phyloP scores from a whole-genome alignment of 257 asterid genomes.

The Linaria vulgaris region DNA sequence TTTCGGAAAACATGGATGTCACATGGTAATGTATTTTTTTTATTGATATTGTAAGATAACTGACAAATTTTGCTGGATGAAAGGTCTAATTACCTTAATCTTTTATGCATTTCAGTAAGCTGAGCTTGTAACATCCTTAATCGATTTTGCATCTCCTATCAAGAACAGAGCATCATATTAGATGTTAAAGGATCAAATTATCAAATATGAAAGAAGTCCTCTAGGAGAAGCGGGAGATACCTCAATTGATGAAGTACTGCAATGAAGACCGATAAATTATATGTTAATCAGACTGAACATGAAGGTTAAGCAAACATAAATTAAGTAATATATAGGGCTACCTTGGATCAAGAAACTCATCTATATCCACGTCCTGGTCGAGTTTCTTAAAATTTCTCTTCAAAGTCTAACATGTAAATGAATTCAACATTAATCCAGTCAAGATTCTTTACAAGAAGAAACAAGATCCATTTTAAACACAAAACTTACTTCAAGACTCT shows the following conservation, averaged over 20 bases:
- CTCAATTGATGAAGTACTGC: slow-evolving; percentile 77
- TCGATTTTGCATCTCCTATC: slow-evolving; percentile 67
- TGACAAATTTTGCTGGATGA: slow-evolving; percentile 10
- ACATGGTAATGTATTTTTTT: background rate
- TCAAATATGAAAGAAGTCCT: slow-evolving; percentile 8
- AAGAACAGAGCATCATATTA: slow-evolving; percentile 24
- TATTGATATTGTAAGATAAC: background rate
- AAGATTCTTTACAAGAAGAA: slow-evolving; percentile 12
- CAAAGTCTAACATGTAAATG: slow-evolving; percentile 47
- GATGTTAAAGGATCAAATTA: slow-evolving; percentile 9
- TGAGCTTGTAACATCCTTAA: slow-evolving; percentile 49
- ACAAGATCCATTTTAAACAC: slow-evolving; percentile 13
- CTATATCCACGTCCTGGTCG: slow-evolving; percentile 77
- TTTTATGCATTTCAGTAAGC: slow-evolving; percentile 48
- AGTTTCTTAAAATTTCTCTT: slow-evolving; percentile 83
- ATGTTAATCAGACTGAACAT: slow-evolving; percentile 13
- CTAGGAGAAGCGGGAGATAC: slow-evolving; percentile 30
- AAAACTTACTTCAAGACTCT: slow-evolving; percentile 81
- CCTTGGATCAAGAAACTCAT: slow-evolving; percentile 81
- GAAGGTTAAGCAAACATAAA: slow-evolving; percentile 10
- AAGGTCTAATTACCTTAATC: slow-evolving; percentile 45
- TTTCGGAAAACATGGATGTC: background rate
- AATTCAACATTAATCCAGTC: slow-evolving; percentile 25
- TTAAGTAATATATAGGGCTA: slow-evolving; percentile 21
- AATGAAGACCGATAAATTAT: slow-evolving; percentile 11